Conservation (phyloP, 306 rosid genomes). For the Cicer arietinum region DNA sequence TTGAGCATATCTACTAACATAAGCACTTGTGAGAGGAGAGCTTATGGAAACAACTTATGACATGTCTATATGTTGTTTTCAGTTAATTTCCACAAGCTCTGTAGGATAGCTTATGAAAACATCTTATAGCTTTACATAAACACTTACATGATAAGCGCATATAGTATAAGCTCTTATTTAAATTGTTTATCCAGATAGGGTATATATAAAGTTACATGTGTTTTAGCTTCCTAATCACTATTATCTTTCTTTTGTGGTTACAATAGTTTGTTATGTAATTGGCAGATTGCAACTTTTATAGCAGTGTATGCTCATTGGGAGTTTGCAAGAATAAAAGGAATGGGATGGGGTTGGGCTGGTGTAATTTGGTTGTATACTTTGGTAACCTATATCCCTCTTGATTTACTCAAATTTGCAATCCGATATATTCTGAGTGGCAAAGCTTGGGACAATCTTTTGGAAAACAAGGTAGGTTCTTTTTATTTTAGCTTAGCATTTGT, state of each 20-base stretch:
- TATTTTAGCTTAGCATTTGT: not conserved
- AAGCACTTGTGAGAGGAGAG: no score
- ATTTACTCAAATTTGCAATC: constrained; percentile 81
- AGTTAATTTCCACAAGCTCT: no score
- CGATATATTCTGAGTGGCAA: constrained; percentile 83
- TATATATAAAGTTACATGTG: no score
- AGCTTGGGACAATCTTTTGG: constrained; percentile 61
- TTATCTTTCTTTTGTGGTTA: constrained; percentile 24
- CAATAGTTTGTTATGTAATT: constrained; percentile 18
- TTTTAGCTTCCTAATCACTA: not conserved
- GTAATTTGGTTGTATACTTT: constrained; percentile 85
- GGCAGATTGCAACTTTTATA: constrained; percentile 80
- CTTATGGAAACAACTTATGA: no score
- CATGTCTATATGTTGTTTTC: no score
- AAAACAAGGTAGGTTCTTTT: constrained; percentile 17
- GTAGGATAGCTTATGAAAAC: no score
- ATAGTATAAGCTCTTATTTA: no score
- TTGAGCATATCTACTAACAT: no score
- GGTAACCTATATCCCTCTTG: constrained; percentile 90
- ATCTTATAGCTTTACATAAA: no score
- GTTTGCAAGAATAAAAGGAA: constrained; percentile 82
- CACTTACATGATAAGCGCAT: no score
- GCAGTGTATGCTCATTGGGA: constrained; percentile 90
- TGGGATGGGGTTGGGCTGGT: constrained; percentile 99
- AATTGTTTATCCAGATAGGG: no score